Conservation (phyloP, 163 green algal genomes). For the Trebouxiophyceae sp. region DNA sequence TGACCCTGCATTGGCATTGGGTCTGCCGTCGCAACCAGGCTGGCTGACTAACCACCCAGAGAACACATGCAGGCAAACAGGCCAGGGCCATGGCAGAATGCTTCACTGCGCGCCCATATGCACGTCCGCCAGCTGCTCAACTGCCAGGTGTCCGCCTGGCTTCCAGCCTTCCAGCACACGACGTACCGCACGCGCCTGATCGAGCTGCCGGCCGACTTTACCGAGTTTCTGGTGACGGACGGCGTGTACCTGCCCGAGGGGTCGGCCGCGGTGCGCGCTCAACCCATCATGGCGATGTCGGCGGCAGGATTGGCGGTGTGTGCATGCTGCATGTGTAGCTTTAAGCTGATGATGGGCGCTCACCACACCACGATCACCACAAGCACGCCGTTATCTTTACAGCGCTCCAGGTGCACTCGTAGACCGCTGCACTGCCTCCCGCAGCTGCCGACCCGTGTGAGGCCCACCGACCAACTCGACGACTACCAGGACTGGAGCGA, state of each 20-base stretch:
- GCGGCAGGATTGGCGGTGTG: not conserved
- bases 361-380: no score
- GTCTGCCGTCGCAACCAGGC: no score
- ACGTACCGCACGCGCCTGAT: conserved; percentile 34
- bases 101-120: no score
- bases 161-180: conserved; percentile 11
- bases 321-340: not conserved
- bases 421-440: not conserved
- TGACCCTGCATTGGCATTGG: no score
- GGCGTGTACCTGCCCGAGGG: conserved; percentile 40
- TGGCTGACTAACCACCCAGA: no score
- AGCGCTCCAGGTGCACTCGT: no score
- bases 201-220: conserved; percentile 31
- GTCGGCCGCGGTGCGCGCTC: conserved; percentile 25
- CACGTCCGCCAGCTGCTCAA: no score
- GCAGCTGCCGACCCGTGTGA: conserved; percentile 19
- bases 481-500: conserved; percentile 27
- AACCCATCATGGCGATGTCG: not conserved
- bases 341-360: not conserved
- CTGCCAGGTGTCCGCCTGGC: conserved; percentile 19
- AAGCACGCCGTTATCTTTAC: no score
- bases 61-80: no score
- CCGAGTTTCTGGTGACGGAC: conserved; percentile 53
- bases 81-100: no score
- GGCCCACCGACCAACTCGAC: not conserved